Base-by-base conservation (phyloP, 2,329 filamentous ascomycete species). In the Apiospora malaysiana region DNA sequence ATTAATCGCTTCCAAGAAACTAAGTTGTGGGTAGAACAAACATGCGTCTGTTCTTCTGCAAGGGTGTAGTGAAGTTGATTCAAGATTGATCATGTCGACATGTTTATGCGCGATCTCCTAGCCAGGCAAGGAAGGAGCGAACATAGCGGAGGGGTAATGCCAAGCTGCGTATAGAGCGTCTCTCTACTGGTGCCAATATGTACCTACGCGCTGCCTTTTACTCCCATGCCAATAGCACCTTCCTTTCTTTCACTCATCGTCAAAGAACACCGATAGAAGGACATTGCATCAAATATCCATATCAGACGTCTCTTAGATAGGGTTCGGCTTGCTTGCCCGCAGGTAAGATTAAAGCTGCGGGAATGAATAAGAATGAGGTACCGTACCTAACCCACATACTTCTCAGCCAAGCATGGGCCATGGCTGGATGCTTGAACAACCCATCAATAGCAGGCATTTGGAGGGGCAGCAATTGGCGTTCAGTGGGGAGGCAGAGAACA, bases 41-140 rank as follows among this genome's bases (percentile, higher is more conserved):
- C 18, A 32, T 27, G 6, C 23, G 14, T 37, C 2, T 14, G 27
- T 59, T 37, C 51, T 37, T 37, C 25, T 32, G 4, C 16, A 6
- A 59, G 32, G 32, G 18, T 40, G 56, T 40, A 40, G 32, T 37
- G 51, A 21, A 37, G 51, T n/a, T 23, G 18, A n/a, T 40, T 63
- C 51, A 32, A 56, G 25, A 18, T 23, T 63, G 56, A 40, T 27
- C 32, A 63, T 12, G 27, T 40, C 37, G 56, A 8, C 45, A 40
- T 18, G 49, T 56, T 56, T 56, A 27, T 63, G 56, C 21, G 56
- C 32, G 40, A 40, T 63, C 51, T 25, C 49, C 51, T 59, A 59
- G 51, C 51, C 51, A 56, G 25, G 49, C 49, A 27, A 56, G 49
- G 49, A 56, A 56, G 51, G 51, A 59, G 51, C 16, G 51, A 59